phyloP scores from a whole-genome alignment of 805 yeast genomes.

The Saturnispora serradocipensis region DNA sequence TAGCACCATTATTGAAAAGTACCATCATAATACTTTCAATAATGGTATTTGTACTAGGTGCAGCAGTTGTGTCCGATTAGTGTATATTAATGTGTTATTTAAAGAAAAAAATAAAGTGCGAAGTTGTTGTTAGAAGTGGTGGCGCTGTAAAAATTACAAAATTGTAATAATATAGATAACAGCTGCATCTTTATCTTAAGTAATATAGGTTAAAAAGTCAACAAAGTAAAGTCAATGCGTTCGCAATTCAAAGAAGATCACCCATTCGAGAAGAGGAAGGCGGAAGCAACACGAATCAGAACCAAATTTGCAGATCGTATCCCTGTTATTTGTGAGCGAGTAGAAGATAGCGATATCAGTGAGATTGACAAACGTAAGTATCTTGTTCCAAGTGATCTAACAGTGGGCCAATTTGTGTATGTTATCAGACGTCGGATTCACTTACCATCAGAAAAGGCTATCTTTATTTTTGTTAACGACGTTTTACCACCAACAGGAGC shows the following conservation, averaged over 20 bases:
- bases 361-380: conserved; percentile 96
- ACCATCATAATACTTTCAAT: not conserved
- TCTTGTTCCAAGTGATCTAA: conserved; percentile 89
- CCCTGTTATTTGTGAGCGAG: conserved; percentile 96
- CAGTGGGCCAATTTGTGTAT: conserved; percentile 97
- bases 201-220: not conserved
- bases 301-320: conserved; percentile 85
- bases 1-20: not conserved
- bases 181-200: not conserved
- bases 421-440: conserved; percentile 94
- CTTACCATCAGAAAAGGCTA: conserved; percentile 95
- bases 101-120: not conserved
- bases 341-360: conserved; percentile 91
- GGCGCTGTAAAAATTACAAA: not conserved
- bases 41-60: not conserved
- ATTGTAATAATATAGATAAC: not conserved
- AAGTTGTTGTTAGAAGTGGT: not conserved
- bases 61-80: not conserved
- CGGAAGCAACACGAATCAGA: conserved; percentile 86
- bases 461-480: conserved; percentile 93
- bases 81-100: not conserved
- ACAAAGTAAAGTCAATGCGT: conserved; percentile 43
- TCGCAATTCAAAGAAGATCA: conserved; percentile 93
- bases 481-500: conserved; percentile 98
- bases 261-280: conserved; percentile 90